Conservation (phyloP, 305 asterid species). For the Euphrasia arctica region DNA sequence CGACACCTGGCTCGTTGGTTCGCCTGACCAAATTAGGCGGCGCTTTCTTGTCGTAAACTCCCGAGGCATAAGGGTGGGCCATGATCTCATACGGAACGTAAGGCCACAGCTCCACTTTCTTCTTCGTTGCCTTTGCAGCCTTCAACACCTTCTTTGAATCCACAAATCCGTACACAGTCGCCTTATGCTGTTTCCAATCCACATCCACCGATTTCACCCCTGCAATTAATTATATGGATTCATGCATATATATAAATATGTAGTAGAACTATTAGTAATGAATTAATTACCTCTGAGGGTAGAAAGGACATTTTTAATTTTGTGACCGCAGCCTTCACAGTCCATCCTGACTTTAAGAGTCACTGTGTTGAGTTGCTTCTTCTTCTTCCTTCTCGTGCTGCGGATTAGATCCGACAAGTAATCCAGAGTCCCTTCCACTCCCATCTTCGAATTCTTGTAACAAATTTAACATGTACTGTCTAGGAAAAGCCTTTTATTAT, state of each 20-base stretch:
- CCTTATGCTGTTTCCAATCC: conserved; percentile 78
- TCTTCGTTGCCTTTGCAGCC: conserved; percentile 60
- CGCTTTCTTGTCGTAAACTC: conserved; percentile 83
- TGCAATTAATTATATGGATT: conserved; percentile 15
- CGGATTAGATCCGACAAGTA: conserved; percentile 58
- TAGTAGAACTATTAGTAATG: too few species aligned
- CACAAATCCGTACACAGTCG: conserved; percentile 66
- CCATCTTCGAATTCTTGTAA: conserved; percentile 39
- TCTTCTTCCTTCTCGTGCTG: conserved; percentile 50
- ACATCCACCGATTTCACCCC: conserved; percentile 75
- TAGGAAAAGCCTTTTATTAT: background rate
- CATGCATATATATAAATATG: too few species aligned
- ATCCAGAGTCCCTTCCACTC: conserved; percentile 74
- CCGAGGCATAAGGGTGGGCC: conserved; percentile 77
- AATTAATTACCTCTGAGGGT: conserved; percentile 55
- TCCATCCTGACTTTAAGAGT: conserved; percentile 74
- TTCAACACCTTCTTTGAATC: conserved; percentile 69
- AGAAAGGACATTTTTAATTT: conserved; percentile 56
- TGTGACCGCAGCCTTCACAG: conserved; percentile 79
- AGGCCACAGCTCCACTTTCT: conserved; percentile 76
- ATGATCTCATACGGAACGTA: conserved; percentile 61
- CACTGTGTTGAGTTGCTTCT: conserved; percentile 56
- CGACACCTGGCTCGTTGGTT: conserved; percentile 64
- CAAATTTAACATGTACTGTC: background rate
- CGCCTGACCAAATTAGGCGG: conserved; percentile 65